Evolutionary conservation across 2,329 filamentous ascomycete genomes (phyloP), one percentile per base, ranked within the genome.

Genomic region (Pyrenochaeta sp.): DNA sequence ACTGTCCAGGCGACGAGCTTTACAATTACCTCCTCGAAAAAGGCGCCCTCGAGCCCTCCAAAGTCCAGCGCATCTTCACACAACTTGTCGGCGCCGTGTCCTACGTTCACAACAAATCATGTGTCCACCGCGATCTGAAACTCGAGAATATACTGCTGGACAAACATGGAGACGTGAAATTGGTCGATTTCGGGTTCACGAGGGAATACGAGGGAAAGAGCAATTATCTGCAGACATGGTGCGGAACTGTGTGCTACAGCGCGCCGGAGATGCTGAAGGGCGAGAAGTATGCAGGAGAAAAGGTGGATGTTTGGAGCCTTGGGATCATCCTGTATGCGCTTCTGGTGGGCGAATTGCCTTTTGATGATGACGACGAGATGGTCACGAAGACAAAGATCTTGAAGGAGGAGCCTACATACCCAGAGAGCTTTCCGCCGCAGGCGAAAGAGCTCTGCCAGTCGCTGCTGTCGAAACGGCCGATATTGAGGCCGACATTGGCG

Each of bases 191-290:
- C 81, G 95, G 95, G 19, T 99, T 99, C 75, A 99, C 95, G 10
- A 86, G 95, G 65, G 95, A 99, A 79, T 99, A 99, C 77, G 93
- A 97, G 78, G 94, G 94, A 59, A 93, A 96, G 70, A 87, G 92
- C 30, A 98, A 93, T 76, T 94, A 98, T 72, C 81, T 99, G 54
- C 94, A 98, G 78, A 99, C 95, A 1, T 99, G 97, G 79, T 99
- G 95, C 76, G 95, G 95, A 5, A 99, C 95, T 0, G 90, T 99
- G 62, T 98, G 94, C 80, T 99, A 99, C 79, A 97, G 93, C 53
- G 95, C 95, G 2, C 95, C 95, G 2, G 95, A 99, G 78, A 99
- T 99, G 95, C 84, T 99, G 40, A 97, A 95, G 77, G 95, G 93
- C 39, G 95, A 99, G 77, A 98, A 96, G 78, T 99, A 99, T 75